Conservation (phyloP, 2,329 filamentous ascomycete species). For the Fonsecaea erecta region DNA sequence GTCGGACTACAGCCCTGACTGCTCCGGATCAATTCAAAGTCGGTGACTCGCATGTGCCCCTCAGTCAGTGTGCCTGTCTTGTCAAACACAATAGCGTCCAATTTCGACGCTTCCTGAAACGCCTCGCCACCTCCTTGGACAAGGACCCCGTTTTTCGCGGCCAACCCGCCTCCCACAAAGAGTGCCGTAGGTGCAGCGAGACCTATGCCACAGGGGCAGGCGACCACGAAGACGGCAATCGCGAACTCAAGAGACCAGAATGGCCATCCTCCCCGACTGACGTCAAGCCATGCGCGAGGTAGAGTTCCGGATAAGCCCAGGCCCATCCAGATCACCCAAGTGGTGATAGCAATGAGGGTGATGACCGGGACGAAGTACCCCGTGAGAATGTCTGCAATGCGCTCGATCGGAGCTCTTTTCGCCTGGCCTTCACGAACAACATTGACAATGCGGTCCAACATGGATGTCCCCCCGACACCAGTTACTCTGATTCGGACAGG, state of each 20-base stretch:
- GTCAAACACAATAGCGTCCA: slow-evolving; percentile 83
- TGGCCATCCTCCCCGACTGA: slow-evolving; percentile 56
- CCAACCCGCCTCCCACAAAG: slow-evolving; percentile 79
- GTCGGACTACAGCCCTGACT: neutral
- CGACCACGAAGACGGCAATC: slow-evolving; percentile 84
- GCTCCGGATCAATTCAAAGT: slow-evolving; percentile 50
- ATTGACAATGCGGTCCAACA: slow-evolving; percentile 56
- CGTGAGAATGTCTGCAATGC: slow-evolving; percentile 53
- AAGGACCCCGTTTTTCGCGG: slow-evolving; percentile 77
- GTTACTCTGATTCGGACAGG: slow-evolving; percentile 52
- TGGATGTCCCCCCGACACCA: slow-evolving; percentile 52
- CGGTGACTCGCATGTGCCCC: slow-evolving; percentile 61
- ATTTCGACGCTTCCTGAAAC: slow-evolving; percentile 79
- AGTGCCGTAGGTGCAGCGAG: slow-evolving; percentile 87
- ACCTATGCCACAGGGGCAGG: slow-evolving; percentile 81
- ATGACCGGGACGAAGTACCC: slow-evolving; percentile 57
- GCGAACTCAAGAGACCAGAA: slow-evolving; percentile 66
- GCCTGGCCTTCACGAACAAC: slow-evolving; percentile 57
- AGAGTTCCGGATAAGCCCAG: slow-evolving; percentile 51
- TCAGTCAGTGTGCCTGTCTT: slow-evolving; percentile 84
- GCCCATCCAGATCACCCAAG: slow-evolving; percentile 54
- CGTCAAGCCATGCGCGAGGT: slow-evolving; percentile 56
- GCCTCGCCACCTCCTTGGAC: slow-evolving; percentile 84
- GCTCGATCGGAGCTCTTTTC: slow-evolving; percentile 54
- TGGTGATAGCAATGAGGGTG: slow-evolving; percentile 53